Base-by-base conservation (phyloP, 495 filamentous ascomycete genomes). In the Letharia columbiana region DNA sequence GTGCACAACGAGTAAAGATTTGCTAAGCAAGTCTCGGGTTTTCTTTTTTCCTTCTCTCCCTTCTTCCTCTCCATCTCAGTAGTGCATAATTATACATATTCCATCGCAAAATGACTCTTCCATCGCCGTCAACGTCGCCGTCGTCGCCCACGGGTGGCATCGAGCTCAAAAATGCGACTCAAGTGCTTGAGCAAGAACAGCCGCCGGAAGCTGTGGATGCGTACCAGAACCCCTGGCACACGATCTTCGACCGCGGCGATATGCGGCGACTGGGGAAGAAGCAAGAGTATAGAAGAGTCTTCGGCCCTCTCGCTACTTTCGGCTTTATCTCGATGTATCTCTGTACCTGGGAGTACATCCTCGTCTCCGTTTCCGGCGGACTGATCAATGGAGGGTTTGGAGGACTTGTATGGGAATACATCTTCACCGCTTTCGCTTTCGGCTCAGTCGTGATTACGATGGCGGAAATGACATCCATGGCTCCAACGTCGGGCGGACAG, bases 381-480 rank as follows among this genome's bases (percentile, higher is more conserved):
- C 17, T 57, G 28, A 76, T 75, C 49, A 78, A 84, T 73, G 82
- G 82, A 47, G 83, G 83, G 9, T 79, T 80, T 62, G 81, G 77
- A 9, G 82, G 79, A 3, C 71, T 85, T 35, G 80, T 86, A 64
- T 85, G 80, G 80, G 78, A 76, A 0, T 84, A 83, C 62, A 70
- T 85, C 47, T 74, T 77, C 56, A 80, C 79, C 23, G 72, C 77
- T 3, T 41, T 72, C 0, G 81, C 81, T 23, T 81, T 82, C 52
- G 62, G 71, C 10, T 74, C 78, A 4, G 77, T 83, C 31, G 79
- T 81, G 60, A 76, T 77, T 11, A 80, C 75, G 49, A 73, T 86
- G 54, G 77, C 81, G 1, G 82, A 83, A 65, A 83, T 85, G 80
- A 80, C 79, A 15, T 82, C 78, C 2, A 85, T 85, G 81, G 72